Base-by-base conservation (phyloP, 148 eudicot genomes). In the Cornus controversa region DNA sequence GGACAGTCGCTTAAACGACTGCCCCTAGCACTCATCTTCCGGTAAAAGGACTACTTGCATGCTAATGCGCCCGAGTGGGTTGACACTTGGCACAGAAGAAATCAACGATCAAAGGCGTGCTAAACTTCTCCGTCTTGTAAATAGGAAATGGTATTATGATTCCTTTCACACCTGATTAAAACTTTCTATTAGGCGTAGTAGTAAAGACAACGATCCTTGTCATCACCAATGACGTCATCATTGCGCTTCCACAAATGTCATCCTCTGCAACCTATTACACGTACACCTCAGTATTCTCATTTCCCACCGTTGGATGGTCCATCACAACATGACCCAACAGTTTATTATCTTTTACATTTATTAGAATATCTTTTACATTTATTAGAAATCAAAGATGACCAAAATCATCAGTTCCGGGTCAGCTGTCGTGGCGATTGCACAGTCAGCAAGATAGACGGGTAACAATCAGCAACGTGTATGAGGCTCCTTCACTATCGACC, bases 371-470 rank as follows among this genome's bases (percentile, higher is more conserved):
- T 9, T 40, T 40, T 40, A 40, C 4, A 40, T 40, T 4, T 40
- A n/a, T n/a, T n/a, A n/a, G n/a, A n/a, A 40, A 40, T 40, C 6
- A 50, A 7, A 50, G 1, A 50, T 50, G 2, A 15, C 18, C 57
- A 34, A 42, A 22, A 5, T 67, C 40, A 14, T 13, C 23, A 47
- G 27, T 53, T 18, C 5, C 25, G 45, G 16, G 24, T 31, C 69
- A 67, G 71, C 75, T 23, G 57, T 54, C 80, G 87, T 81, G 84
- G 85, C 74, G 60, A 79, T 22, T 63, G 75, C 71, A 45, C 67
- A 70, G 80, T 64, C 78, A 68, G 70, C 70, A 54, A 11, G 62
- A 34, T 7, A 1, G 20, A 42, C 79, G 85, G 81, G 53, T 72
- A 10, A 31, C 2, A 15, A 23, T 6, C 10, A 28, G 74, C 79